phyloP scores from a whole-genome alignment of 1,284 basidiomycete genomes.

The Megacollybia platyphylla region DNA sequence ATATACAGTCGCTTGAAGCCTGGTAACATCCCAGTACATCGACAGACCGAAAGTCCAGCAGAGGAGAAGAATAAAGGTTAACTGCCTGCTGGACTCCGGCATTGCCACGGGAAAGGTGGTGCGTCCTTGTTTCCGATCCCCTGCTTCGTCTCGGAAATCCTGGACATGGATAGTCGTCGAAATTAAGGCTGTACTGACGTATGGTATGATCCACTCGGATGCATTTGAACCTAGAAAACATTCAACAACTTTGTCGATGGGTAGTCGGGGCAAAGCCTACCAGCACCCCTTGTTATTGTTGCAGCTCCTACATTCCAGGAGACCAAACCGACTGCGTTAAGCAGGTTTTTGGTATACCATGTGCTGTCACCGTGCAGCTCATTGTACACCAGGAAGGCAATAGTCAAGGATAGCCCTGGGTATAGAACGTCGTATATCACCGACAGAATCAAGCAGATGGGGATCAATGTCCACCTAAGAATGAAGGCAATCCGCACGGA shows the following conservation, averaged over 20 bases:
- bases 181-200: conserved; percentile 6
- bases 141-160: conserved; percentile 27
- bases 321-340: conserved; percentile 19
- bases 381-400: conserved; percentile 19
- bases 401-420: conserved; percentile 15
- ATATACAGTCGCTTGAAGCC: conserved; percentile 6
- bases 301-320: conserved; percentile 16
- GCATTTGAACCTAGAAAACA: conserved; percentile 9
- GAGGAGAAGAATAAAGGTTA: conserved; percentile 12
- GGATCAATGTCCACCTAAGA: conserved; percentile 22
- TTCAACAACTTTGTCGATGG: conserved; percentile 8
- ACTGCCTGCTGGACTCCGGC: conserved; percentile 14
- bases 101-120: conserved; percentile 23
- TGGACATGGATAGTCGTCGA: conserved; percentile 12
- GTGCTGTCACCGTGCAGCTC: conserved; percentile 18
- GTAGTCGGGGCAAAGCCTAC: conserved; percentile 8
- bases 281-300: conserved; percentile 10
- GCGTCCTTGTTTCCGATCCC: conserved; percentile 22
- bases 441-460: conserved; percentile 17
- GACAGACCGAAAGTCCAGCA: conserved; percentile 12
- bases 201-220: conserved; percentile 16
- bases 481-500: conserved; percentile 15
- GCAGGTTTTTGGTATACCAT: conserved; percentile 20
- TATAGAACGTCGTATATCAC: conserved; percentile 13
- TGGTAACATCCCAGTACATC: conserved; percentile 11